phyloP scores from a whole-genome alignment of 306 rosid species.

The Dicorynia guianensis region DNA sequence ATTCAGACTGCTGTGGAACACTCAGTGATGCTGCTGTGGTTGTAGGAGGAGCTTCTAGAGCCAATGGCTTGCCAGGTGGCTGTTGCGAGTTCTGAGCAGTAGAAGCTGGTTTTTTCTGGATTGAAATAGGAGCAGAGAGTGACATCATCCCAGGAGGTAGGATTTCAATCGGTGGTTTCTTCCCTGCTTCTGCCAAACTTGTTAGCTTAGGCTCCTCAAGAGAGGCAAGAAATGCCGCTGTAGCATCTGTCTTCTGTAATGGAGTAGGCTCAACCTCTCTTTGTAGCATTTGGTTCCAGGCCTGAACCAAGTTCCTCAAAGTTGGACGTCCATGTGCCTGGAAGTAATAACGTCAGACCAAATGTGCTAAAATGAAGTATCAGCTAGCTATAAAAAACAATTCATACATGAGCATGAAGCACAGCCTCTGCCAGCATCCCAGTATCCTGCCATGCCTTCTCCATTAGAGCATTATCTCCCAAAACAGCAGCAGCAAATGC shows the following conservation, averaged over 20 bases:
- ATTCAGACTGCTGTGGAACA: constrained; percentile 53
- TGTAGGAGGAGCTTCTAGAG: constrained; percentile 78
- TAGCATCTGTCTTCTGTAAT: constrained; percentile 76
- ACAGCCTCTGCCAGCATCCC: constrained; percentile 99
- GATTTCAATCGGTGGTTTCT: constrained; percentile 92
- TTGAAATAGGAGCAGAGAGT: constrained; percentile 69
- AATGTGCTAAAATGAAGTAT: constrained; percentile 28
- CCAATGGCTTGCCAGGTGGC: constrained; percentile 74
- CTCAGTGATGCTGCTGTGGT: constrained; percentile 50
- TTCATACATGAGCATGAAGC: constrained; percentile 93
- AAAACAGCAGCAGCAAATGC: constrained; percentile 96
- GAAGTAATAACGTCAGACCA: constrained; percentile 45
- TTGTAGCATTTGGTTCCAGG: constrained; percentile 93
- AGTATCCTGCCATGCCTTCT: constrained; percentile 99
- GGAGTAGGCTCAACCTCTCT: constrained; percentile 87
- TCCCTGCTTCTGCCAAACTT: constrained; percentile 92
- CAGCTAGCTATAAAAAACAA: constrained; percentile 4
- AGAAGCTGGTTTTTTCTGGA: constrained; percentile 75
- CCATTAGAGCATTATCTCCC: constrained; percentile 98
- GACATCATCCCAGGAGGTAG: constrained; percentile 95
- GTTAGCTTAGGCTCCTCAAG: constrained; percentile 96
- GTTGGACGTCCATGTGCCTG: constrained; percentile 99
- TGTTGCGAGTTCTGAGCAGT: constrained; percentile 63
- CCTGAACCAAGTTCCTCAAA: constrained; percentile 83
- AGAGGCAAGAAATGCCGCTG: constrained; percentile 91